Evolutionary conservation across 495 filamentous ascomycete species (phyloP).

Genomic region (Parmelia sp.): DNA sequence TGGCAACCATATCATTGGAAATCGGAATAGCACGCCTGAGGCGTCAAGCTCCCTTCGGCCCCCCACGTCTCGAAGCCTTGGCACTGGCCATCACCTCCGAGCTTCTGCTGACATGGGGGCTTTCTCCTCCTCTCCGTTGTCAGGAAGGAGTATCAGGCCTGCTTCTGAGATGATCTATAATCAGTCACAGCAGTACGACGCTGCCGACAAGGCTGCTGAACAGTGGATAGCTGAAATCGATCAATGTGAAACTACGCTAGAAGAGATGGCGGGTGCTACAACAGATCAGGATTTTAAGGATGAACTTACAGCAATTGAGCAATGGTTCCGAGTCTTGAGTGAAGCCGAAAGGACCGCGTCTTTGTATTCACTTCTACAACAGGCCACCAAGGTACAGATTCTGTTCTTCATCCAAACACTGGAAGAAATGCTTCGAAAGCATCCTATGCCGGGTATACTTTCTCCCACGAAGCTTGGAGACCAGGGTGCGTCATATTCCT

Average conservation of each 20-base stretch:
- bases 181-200: constrained; percentile 67
- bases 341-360: constrained; percentile 95
- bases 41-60: constrained; percentile 82
- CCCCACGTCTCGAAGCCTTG: constrained; percentile 74
- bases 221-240: constrained; percentile 99
- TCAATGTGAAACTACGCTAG: constrained; percentile 92
- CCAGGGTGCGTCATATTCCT: constrained; percentile 58
- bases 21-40: constrained; percentile 97
- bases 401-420: constrained; percentile 98
- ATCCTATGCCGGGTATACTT: constrained; percentile 93
- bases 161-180: constrained; percentile 90
- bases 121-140: constrained; percentile 66
- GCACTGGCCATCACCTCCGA: constrained; percentile 76
- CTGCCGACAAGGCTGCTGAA: constrained; percentile 86
- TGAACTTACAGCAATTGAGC: constrained; percentile 95
- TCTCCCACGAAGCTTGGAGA: constrained; percentile 93
- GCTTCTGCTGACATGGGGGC: constrained; percentile 96
- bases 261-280: constrained; percentile 97
- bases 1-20: constrained; percentile 66
- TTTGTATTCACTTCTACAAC: constrained; percentile 89
- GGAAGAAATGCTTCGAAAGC: constrained; percentile 96
- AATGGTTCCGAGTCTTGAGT: constrained; percentile 97
- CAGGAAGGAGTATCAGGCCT: constrained; percentile 76
- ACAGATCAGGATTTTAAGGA: constrained; percentile 99
- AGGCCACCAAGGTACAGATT: constrained; percentile 98